These are phyloP conservation scores for Calonectria multiphialidica DNA, from an alignment of 2,329 filamentous ascomycete genomes.

Conservation along the genomic window DNA sequence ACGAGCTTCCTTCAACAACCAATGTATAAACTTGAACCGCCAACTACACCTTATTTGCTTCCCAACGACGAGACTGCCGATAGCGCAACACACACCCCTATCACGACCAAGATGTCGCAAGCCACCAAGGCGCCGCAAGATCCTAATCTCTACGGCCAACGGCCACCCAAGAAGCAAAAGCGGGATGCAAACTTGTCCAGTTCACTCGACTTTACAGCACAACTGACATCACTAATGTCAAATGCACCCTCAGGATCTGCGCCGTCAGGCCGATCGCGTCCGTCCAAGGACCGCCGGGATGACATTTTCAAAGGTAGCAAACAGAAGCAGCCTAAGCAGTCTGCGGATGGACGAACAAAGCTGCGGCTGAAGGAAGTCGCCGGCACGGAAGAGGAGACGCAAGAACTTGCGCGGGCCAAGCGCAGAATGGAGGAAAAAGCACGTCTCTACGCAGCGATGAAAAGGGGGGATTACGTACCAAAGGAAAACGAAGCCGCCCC, in stretches of 20 bases:
- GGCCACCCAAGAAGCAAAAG: slow-evolving; percentile 75
- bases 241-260: slow-evolving; percentile 57
- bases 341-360: slow-evolving; percentile 64
- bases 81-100: neutral
- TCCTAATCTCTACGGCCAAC: slow-evolving; percentile 81
- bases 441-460: slow-evolving; percentile 88
- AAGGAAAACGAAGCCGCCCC: slow-evolving; percentile 73
- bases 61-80: neutral
- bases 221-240: slow-evolving; percentile 85
- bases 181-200: slow-evolving; percentile 79
- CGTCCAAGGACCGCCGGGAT: slow-evolving; percentile 58
- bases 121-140: slow-evolving; percentile 71
- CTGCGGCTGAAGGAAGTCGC: slow-evolving; percentile 64
- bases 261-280: slow-evolving; percentile 57
- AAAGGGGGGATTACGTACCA: slow-evolving; percentile 85
- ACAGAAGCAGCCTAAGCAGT: slow-evolving; percentile 36
- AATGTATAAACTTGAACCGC: neutral
- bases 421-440: slow-evolving; percentile 92
- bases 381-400: slow-evolving; percentile 72
- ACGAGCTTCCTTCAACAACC: slow-evolving; percentile 8
- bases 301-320: slow-evolving; percentile 58
- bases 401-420: slow-evolving; percentile 77
- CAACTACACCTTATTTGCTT: neutral
- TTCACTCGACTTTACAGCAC: slow-evolving; percentile 87
- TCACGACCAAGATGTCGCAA: slow-evolving; percentile 63